These are phyloP conservation scores for Hypoxylon sp. DNA, from an alignment of 2,329 filamentous ascomycete genomes.

Conservation along the genomic window DNA sequence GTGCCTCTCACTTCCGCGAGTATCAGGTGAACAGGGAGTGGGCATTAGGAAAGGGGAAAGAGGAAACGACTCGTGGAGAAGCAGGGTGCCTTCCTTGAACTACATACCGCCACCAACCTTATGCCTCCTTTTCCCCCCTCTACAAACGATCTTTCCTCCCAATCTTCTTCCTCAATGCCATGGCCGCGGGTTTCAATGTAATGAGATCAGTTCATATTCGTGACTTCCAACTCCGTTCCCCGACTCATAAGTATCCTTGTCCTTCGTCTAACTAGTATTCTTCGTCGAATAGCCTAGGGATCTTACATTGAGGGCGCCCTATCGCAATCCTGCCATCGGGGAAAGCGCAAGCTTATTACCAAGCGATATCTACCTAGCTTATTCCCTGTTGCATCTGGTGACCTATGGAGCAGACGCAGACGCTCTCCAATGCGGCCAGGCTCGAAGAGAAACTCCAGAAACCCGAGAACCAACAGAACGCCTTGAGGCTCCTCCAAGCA, in stretches of 20 bases:
- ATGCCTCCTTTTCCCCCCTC: neutral
- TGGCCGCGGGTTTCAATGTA: neutral
- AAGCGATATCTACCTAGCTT: neutral
- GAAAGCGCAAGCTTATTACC: too few species aligned
- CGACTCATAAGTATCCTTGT: too few species aligned
- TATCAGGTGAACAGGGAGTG: neutral
- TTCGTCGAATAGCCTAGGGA: neutral
- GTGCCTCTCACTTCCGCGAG: neutral
- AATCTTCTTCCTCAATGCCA: neutral
- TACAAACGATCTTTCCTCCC: neutral
- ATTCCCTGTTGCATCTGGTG: slow-evolving; percentile 26
- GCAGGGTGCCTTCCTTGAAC: slow-evolving; percentile 4
- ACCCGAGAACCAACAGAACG: slow-evolving; percentile 29
- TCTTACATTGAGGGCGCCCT: neutral
- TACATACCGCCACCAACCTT: neutral
- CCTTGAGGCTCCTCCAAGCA: slow-evolving; percentile 38
- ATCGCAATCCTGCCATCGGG: neutral
- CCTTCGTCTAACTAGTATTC: neutral
- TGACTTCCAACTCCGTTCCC: neutral
- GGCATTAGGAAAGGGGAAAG: neutral
- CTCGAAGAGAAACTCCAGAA: slow-evolving; percentile 37
- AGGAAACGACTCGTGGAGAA: neutral
- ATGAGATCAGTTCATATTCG: neutral
- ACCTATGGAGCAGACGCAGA: slow-evolving; percentile 27
- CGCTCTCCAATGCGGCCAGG: slow-evolving; percentile 12